Base-by-base conservation (phyloP, 176 grass and related monocot genomes). In the Poa pratensis region DNA sequence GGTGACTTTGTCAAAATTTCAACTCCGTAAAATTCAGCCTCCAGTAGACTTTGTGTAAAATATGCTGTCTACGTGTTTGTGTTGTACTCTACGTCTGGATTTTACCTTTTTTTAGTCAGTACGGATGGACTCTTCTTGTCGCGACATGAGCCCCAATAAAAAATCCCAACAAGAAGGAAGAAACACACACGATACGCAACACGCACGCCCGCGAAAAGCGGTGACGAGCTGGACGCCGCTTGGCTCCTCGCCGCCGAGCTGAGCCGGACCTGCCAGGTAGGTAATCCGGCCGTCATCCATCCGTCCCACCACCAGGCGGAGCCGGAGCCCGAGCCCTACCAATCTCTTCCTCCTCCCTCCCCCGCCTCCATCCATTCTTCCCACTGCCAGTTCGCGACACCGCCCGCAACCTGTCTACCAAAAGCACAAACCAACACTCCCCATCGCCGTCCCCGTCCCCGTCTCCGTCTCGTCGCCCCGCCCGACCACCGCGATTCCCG, bases 271-370 rank as follows among this genome's bases (percentile, higher is more conserved):
- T 32, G 84, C 80, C 67, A 87, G 73, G 58, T 83, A 83, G 39
- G 75, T 80, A 79, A 50, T 65, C 48, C 83, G 39, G 88, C 75
- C 84, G 84, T 79, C 88, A 75, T 40, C 84, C 30, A 83, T 57
- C 72, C 64, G 24, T 32, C 63, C 68, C 62, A 50, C 78, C 79
- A 37, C 32, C 42, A 69, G 13, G 45, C 24, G 20, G 20, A 22
- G 55, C 55, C 20, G 18, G 9, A 19, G n/a, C n/a, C 40, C 5
- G 62, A 76, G 10, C 80, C 80, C 50, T 68, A 20, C 64, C 80
- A 68, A 52, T 87, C 61, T 84, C 58, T 0, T 27, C 69, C 74
- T 55, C 39, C 40, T 11, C 42, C 9, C 48, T 10, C 20, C n/a
- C 40, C 69, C 13, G 42, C 70, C 69, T 46, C 43, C 70, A 26